A percentile compares a stretch with the other conserved stretches of the same genome.
phyloP scores from a whole-genome alignment of 2,329 filamentous ascomycete species.

The Falciphora oryzae region DNA sequence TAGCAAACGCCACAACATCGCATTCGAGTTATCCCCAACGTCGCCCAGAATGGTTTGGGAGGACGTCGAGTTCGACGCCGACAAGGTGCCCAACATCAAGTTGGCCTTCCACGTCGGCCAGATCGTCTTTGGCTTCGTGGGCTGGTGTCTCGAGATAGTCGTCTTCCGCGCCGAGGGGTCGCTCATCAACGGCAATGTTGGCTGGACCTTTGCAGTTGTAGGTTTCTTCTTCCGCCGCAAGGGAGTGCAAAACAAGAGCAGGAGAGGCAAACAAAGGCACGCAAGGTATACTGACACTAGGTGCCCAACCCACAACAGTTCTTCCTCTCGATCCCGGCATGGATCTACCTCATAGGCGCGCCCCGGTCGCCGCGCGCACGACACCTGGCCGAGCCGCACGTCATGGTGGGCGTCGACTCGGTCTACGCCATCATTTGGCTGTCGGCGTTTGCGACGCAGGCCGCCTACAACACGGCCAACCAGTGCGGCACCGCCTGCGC shows the following conservation, averaged over 20 bases:
- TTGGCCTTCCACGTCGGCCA: constrained; percentile 52
- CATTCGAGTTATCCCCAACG: neutral
- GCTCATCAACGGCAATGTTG: constrained; percentile 50
- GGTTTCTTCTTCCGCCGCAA: constrained; percentile 20
- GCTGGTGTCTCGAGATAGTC: constrained; percentile 54
- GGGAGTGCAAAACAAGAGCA: neutral
- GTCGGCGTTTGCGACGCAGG: constrained; percentile 60
- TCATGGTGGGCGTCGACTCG: constrained; percentile 53
- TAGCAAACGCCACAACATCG: neutral
- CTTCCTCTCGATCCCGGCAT: constrained; percentile 58
- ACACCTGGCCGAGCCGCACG: constrained; percentile 55
- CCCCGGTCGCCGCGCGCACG: constrained; percentile 58
- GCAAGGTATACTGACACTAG: neutral
- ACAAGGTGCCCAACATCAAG: constrained; percentile 50
- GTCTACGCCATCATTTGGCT: constrained; percentile 58
- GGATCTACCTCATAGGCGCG: constrained; percentile 60
- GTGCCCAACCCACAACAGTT: constrained; percentile 36
- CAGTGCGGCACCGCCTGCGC: constrained; percentile 51
- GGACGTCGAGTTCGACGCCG: constrained; percentile 46
- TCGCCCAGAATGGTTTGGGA: constrained; percentile 31
- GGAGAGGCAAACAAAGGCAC: neutral
- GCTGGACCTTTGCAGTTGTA: constrained; percentile 61
- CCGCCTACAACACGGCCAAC: constrained; percentile 53
- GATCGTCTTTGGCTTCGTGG: constrained; percentile 46
- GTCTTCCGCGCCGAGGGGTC: constrained; percentile 47